Evolutionary conservation across 2,329 filamentous ascomycete species (phyloP).

Genomic region (Thermoascus crustaceus): DNA sequence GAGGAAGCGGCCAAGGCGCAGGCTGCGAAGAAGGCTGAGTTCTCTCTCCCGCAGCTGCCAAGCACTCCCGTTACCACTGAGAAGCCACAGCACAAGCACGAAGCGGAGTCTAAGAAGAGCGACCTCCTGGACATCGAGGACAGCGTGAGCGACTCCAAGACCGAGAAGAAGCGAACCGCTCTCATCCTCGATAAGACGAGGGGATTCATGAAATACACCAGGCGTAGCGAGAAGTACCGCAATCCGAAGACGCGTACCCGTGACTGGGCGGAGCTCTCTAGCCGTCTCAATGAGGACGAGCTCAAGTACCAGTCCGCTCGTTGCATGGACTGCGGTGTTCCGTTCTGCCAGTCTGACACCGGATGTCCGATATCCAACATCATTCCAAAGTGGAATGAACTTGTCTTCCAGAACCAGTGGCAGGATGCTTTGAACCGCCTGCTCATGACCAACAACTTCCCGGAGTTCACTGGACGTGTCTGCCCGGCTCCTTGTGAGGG

Average conservation of each 20-base stretch:
- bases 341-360: conserved; percentile 94
- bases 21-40: conserved; percentile 75
- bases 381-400: conserved; percentile 92
- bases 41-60: conserved; percentile 68
- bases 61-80: conserved; percentile 47
- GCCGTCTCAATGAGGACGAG: conserved; percentile 83
- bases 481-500: conserved; percentile 95
- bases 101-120: conserved; percentile 57
- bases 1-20: conserved; percentile 82
- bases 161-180: conserved; percentile 82
- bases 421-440: conserved; percentile 83
- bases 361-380: conserved; percentile 96
- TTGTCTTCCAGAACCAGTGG: conserved; percentile 72
- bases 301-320: conserved; percentile 93
- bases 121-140: conserved; percentile 84
- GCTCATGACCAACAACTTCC: conserved; percentile 97
- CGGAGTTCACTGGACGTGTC: conserved; percentile 93
- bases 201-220: conserved; percentile 95
- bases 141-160: conserved; percentile 72
- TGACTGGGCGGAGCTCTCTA: conserved; percentile 88
- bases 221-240: conserved; percentile 88
- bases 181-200: conserved; percentile 95
- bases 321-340: conserved; percentile 98
- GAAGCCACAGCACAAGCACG: conserved; percentile 51
- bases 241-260: conserved; percentile 73